Evolutionary conservation across 1,139 yeast genomes (phyloP).

Genomic region (Candida pseudoviswanathii): DNA sequence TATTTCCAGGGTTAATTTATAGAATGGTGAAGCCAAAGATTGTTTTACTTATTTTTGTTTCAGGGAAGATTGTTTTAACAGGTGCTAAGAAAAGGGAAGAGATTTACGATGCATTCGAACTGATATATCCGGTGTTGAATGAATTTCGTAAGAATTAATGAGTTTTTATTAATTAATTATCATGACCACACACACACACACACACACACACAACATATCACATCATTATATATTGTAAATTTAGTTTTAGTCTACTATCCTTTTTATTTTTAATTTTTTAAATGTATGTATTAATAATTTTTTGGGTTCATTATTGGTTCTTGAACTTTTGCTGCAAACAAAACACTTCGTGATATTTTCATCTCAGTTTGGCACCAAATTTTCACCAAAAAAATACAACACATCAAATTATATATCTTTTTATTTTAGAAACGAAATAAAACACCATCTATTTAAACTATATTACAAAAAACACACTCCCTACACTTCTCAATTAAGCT

Average conservation of each 20-base stretch:
- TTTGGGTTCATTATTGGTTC: not conserved
- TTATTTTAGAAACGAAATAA: not conserved
- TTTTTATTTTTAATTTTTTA: slow-evolving; percentile 2
- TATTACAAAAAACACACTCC: not conserved
- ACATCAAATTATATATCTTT: not conserved
- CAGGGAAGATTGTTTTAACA: slow-evolving; percentile 95
- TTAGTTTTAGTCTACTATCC: slow-evolving; percentile 1
- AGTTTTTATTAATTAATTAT: not conserved
- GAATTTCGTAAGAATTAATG: slow-evolving; percentile 75
- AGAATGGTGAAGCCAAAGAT: slow-evolving; percentile 99
- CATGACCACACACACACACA: not conserved
- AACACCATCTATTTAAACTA: slow-evolving; percentile 2
- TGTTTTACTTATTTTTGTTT: slow-evolving; percentile 91
- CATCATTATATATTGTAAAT: slow-evolving; percentile 1
- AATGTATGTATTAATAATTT: slow-evolving; percentile 4
- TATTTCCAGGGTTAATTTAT: slow-evolving; percentile 97
- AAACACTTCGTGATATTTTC: not conserved
- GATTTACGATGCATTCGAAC: slow-evolving; percentile 96
- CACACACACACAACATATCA: not conserved
- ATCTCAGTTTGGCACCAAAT: not conserved
- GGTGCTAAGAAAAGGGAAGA: slow-evolving; percentile 99
- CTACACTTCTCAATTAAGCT: slow-evolving; percentile 5
- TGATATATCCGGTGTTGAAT: slow-evolving; percentile 96
- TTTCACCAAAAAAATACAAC: not conserved
- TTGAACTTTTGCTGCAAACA: not conserved